Evolutionary conservation across 768 basidiomycete species (phyloP).

Genomic region (Tylopilus felleus): DNA sequence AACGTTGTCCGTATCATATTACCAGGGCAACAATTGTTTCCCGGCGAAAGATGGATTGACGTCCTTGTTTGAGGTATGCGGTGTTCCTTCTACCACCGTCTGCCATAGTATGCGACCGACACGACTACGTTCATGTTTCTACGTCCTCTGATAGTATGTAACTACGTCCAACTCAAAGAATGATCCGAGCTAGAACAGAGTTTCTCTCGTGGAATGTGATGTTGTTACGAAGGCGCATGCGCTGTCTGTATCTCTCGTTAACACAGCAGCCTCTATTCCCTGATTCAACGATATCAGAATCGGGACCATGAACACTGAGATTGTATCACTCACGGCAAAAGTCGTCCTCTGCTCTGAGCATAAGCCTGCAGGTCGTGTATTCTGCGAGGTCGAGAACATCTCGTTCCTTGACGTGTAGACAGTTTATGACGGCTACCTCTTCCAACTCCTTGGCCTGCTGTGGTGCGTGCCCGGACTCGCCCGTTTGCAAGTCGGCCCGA

Average conservation of each 20-base stretch:
- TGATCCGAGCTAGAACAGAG: constrained; percentile 12
- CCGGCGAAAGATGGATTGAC: constrained; percentile 33
- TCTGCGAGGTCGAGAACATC: constrained; percentile 51
- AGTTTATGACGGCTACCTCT: constrained; percentile 53
- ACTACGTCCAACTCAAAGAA: constrained; percentile 13
- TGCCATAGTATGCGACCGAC: constrained; percentile 57
- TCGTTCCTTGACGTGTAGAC: constrained; percentile 51
- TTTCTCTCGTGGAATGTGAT: constrained; percentile 15
- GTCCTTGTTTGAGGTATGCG: constrained; percentile 77
- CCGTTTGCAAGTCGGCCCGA: background rate
- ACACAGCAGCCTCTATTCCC: constrained; percentile 49
- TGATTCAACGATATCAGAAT: constrained; percentile 17
- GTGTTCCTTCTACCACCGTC: constrained; percentile 47
- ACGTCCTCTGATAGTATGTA: background rate
- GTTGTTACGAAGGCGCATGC: constrained; percentile 40
- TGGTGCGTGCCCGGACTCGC: background rate
- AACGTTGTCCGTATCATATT: constrained; percentile 17
- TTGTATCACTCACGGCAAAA: constrained; percentile 49
- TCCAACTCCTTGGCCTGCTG: constrained; percentile 32
- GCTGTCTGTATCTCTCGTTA: constrained; percentile 53
- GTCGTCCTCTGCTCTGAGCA: constrained; percentile 40
- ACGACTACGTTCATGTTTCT: constrained; percentile 2
- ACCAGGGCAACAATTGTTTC: constrained; percentile 17
- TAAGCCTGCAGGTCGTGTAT: constrained; percentile 45
- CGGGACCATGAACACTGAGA: background rate